phyloP scores from a whole-genome alignment of 768 basidiomycete species.

The Tremella yokohamensis region DNA sequence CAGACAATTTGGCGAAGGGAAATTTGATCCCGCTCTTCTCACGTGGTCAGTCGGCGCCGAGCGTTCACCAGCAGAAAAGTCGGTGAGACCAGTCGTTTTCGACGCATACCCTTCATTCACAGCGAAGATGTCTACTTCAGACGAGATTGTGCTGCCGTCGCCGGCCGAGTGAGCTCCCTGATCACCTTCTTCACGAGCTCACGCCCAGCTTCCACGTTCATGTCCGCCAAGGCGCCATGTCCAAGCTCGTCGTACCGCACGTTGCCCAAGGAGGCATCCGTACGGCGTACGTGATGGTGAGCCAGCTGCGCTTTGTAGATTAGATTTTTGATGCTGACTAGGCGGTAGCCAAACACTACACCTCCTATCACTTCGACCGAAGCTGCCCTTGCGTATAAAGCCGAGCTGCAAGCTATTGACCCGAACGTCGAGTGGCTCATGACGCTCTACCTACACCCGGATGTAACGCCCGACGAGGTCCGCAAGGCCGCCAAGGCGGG shows the following conservation, averaged over 20 bases:
- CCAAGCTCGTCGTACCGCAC: conserved; percentile 80
- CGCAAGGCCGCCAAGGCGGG: conserved; percentile 80
- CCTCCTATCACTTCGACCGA: conserved; percentile 82
- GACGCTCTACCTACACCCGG: conserved; percentile 91
- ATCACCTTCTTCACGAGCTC: background rate
- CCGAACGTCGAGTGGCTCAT: conserved; percentile 81
- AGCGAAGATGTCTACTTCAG: background rate
- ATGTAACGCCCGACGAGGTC: conserved; percentile 85
- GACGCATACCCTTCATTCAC: too few relatives aligned
- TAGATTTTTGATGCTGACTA: background rate
- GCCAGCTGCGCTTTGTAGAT: conserved; percentile 8
- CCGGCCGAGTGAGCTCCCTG: conserved; percentile 45
- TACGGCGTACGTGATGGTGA: conserved; percentile 93
- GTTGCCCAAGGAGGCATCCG: conserved; percentile 83
- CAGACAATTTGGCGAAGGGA: too few relatives aligned
- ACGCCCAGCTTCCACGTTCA: conserved; percentile 78
- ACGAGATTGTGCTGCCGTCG: conserved; percentile 37
- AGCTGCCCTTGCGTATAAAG: conserved; percentile 75
- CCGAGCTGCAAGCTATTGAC: conserved; percentile 68
- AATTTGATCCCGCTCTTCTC: too few relatives aligned
- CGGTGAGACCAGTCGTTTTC: too few relatives aligned
- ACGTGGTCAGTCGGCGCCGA: too few relatives aligned
- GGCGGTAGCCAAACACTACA: conserved; percentile 75
- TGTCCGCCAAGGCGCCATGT: conserved; percentile 79
- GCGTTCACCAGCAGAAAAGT: too few relatives aligned